Base-by-base conservation (phyloP, 768 basidiomycete species). In the Vararia minispora region DNA sequence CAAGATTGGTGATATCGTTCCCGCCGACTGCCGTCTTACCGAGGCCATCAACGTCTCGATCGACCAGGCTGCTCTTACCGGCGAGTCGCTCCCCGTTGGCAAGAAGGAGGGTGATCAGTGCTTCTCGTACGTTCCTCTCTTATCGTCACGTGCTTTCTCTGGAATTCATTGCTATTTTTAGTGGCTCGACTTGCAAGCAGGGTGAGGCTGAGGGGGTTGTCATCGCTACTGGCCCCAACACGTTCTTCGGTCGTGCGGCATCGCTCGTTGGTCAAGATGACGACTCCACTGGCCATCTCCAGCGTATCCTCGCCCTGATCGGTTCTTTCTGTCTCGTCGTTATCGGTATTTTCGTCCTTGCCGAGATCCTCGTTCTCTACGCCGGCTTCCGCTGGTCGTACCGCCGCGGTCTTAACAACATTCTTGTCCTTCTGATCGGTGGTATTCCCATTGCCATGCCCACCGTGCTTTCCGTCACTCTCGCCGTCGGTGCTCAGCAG, bases 361-460 rank as follows among this genome's bases (percentile, higher is more conserved):
- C 89, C 10, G 92, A 98, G 61, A 95, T 98, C 48, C 68, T 95
- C 58, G 78, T 87, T 46, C 74, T 98, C 42, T 98, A 97, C 61
- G 81, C 91, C 35, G 84, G 79, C 28, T 97, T 90, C 84, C 71
- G 66, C 41, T 97, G 86, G 71, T 61, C 54, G 35, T 98, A 98
- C 68, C 87, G 94, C 53, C 80, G 80, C 44, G 94, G 92, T 67
- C 81, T 97, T 51, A 79, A 98, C 74, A 85, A 91, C 71, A 91
- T 97, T 64, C 77, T 98, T 24, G 94, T 97, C 48, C 86, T 98
- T 59, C 74, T 98, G 75, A 98, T 98, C 64, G 94, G 94, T 71
- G 94, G 94, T 70, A 98, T 98, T 57, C 94, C 94, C 54, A 98
- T 97, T 63, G 94, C 94, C 58, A 98, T 98, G 94, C 94, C 94